Evolutionary conservation across 2,329 filamentous ascomycete genomes (phyloP).

Genomic region (Aspergillus tamarii): DNA sequence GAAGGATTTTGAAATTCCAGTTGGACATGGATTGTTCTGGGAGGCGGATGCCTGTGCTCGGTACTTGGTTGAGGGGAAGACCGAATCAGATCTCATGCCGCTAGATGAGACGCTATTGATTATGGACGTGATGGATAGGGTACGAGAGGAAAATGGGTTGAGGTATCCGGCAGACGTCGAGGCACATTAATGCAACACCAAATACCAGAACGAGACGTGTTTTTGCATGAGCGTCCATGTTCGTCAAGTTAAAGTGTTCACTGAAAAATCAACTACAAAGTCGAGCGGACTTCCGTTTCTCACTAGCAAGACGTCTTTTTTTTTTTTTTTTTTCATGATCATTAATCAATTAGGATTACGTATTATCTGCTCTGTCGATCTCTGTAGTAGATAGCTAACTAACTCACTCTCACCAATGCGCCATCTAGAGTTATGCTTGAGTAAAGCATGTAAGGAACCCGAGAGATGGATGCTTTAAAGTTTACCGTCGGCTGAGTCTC

Average conservation of each 20-base stretch:
- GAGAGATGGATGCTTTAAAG: too few relatives aligned
- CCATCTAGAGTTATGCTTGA: too few relatives aligned
- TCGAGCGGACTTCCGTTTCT: too few relatives aligned
- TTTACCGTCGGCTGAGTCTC: not conserved
- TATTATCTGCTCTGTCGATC: too few relatives aligned
- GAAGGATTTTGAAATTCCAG: not conserved
- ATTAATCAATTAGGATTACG: too few relatives aligned
- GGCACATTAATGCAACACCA: not conserved
- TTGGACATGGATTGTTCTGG: slow-evolving; percentile 74
- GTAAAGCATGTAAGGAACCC: too few relatives aligned
- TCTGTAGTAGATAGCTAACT: accelerated
- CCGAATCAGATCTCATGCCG: slow-evolving; percentile 68
- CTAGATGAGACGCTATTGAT: slow-evolving; percentile 73
- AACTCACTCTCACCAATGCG: too few relatives aligned
- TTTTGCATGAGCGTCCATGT: not conserved
- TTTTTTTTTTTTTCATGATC: too few relatives aligned
- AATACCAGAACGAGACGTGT: not conserved
- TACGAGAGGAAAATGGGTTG: slow-evolving; percentile 59
- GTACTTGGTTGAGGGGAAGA: slow-evolving; percentile 69
- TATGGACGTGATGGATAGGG: slow-evolving; percentile 72
- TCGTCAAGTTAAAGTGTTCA: not conserved
- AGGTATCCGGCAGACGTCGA: slow-evolving; percentile 53
- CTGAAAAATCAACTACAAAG: not conserved
- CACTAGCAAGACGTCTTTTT: too few relatives aligned
- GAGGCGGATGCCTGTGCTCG: slow-evolving; percentile 73